Percentiles rank a stretch among this genome's conserved stretches.
These are phyloP conservation scores for Candida sanyaensis DNA, from an alignment of 1,139 yeast species.

Conservation along the genomic window DNA sequence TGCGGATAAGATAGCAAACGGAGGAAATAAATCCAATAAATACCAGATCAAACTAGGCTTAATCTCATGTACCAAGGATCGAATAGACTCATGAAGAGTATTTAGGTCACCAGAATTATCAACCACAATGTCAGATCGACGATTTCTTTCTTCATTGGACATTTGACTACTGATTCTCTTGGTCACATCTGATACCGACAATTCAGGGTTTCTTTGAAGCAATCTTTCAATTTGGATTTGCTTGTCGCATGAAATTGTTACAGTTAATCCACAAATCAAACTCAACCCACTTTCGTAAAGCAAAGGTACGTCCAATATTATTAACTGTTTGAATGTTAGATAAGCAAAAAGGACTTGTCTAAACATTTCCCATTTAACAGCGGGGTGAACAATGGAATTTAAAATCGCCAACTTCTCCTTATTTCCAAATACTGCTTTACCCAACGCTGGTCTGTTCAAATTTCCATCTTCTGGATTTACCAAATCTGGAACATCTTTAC, in stretches of 20 bases:
- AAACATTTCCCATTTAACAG: conserved; percentile 70
- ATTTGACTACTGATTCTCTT: conserved; percentile 79
- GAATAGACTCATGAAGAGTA: conserved; percentile 50
- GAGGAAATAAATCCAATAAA: conserved; percentile 62
- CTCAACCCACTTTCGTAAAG: conserved; percentile 80
- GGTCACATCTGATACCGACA: conserved; percentile 65
- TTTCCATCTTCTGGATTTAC: conserved; percentile 48
- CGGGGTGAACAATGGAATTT: conserved; percentile 87
- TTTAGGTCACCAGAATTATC: conserved; percentile 60
- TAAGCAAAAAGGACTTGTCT: conserved; percentile 62
- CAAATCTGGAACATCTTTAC: conserved; percentile 54
- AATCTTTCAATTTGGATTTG: conserved; percentile 65
- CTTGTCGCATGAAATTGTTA: conserved; percentile 67
- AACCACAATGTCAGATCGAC: conserved; percentile 65
- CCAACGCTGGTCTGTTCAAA: conserved; percentile 73
- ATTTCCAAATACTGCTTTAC: conserved; percentile 76
- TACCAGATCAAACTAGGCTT: conserved; percentile 58
- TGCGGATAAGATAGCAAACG: conserved; percentile 42
- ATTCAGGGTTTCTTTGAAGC: conserved; percentile 63
- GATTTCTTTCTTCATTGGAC: conserved; percentile 58
- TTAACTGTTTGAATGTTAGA: conserved; percentile 48
- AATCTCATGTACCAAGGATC: conserved; percentile 42
- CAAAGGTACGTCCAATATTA: conserved; percentile 86
- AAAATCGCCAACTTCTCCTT: conserved; percentile 53
- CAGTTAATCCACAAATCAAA: conserved; percentile 65